Conservation (phyloP, 1,139 yeast species). For the Geotrichum reessii region DNA sequence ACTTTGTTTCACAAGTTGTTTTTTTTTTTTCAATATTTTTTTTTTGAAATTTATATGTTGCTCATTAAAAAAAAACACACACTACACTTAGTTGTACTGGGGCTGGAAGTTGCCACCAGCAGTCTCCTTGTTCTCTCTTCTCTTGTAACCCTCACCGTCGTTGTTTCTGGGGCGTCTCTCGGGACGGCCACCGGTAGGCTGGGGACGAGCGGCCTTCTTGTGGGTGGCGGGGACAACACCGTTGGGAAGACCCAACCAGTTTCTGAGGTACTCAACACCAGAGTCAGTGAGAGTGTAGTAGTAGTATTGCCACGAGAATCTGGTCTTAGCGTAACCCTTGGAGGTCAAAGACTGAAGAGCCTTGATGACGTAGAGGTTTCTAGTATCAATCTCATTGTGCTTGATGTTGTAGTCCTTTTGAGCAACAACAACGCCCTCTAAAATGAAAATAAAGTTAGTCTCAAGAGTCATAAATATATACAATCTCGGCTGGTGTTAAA, state of each 20-base stretch:
- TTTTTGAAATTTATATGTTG: not conserved
- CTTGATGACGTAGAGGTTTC: conserved; percentile 96
- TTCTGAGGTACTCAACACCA: conserved; percentile 98
- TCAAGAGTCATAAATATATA: not conserved
- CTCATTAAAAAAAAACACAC: not conserved
- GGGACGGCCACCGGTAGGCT: conserved; percentile 44
- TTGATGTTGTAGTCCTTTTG: conserved; percentile 98
- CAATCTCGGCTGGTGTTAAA: not conserved
- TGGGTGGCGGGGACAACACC: conserved; percentile 98
- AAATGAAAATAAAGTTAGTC: conserved; percentile 11
- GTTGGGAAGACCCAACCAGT: conserved; percentile 97
- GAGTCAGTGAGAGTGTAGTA: conserved; percentile 99
- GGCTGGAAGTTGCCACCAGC: conserved; percentile 34
- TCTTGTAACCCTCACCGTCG: conserved; percentile 42
- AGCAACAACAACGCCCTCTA: conserved; percentile 98
- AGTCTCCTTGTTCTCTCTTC: conserved; percentile 37
- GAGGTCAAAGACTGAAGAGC: conserved; percentile 99
- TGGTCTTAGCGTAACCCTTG: conserved; percentile 98
- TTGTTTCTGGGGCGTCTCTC: conserved; percentile 36
- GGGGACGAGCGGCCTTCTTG: conserved; percentile 91
- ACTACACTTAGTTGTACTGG: conserved; percentile 28
- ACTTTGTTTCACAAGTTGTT: no score
- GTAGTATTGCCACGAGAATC: conserved; percentile 99
- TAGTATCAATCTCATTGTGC: conserved; percentile 97
- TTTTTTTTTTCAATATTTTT: conserved; percentile 5